Evolutionary conservation across 805 yeast species (phyloP).

Genomic region (Sungouiella thailandica): DNA sequence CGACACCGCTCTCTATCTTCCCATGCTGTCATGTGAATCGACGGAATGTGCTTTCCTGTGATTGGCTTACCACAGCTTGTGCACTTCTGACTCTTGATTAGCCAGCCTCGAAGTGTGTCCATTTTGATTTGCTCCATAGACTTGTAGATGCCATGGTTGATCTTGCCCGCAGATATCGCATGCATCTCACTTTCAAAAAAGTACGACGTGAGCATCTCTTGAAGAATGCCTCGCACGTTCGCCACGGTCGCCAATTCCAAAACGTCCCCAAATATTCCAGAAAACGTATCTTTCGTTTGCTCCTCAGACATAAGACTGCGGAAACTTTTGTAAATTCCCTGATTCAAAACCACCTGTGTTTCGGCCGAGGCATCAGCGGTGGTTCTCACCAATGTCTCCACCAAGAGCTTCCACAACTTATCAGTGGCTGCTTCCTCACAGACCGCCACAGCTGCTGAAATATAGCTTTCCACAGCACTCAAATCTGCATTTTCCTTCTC

Average conservation of each 20-base stretch:
- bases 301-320: conserved; percentile 21
- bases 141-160: conserved; percentile 52
- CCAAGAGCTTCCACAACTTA: conserved; percentile 25
- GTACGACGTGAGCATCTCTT: conserved; percentile 61
- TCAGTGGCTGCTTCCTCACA: conserved; percentile 17
- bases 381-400: conserved; percentile 20
- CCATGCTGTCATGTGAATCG: conserved; percentile 51
- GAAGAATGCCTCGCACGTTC: conserved; percentile 54
- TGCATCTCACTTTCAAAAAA: conserved; percentile 58
- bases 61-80: conserved; percentile 70
- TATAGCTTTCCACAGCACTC: not conserved
- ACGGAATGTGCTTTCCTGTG: conserved; percentile 60
- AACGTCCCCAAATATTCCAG: conserved; percentile 8
- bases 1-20: conserved; percentile 32
- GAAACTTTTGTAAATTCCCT: conserved; percentile 29
- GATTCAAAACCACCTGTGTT: conserved; percentile 15
- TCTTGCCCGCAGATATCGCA: conserved; percentile 44
- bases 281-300: conserved; percentile 5
- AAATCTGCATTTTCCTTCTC: too few species aligned
- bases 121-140: conserved; percentile 40
- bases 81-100: conserved; percentile 46
- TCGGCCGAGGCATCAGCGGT: conserved; percentile 7
- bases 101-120: conserved; percentile 58
- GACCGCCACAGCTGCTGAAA: conserved; percentile 4
- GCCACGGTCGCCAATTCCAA: conserved; percentile 38